A percentile compares a stretch with the other conserved stretches of the same genome.
These are phyloP conservation scores for Lachancea meyersii DNA, from an alignment of 805 yeast species.

Conservation along the genomic window DNA sequence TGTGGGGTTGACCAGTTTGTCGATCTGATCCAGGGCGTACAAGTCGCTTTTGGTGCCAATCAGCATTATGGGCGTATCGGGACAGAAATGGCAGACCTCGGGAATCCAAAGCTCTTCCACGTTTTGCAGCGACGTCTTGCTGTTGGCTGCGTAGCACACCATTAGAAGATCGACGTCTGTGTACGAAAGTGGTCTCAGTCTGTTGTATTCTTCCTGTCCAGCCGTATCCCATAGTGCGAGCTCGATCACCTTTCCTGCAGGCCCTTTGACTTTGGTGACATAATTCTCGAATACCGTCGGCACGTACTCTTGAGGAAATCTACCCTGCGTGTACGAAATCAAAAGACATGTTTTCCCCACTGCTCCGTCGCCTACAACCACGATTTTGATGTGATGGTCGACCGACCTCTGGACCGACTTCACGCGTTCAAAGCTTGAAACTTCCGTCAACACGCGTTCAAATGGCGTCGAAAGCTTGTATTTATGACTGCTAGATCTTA, in stretches of 20 bases:
- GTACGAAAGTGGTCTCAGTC: slow-evolving; percentile 71
- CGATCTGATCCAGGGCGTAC: slow-evolving; percentile 19
- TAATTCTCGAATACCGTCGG: slow-evolving; percentile 84
- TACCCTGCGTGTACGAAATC: slow-evolving; percentile 57
- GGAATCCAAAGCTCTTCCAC: slow-evolving; percentile 83
- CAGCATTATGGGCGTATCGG: slow-evolving; percentile 65
- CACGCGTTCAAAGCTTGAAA: slow-evolving; percentile 27
- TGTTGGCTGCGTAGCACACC: slow-evolving; percentile 69
- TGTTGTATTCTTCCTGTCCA: slow-evolving; percentile 80
- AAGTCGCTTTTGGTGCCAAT: slow-evolving; percentile 83
- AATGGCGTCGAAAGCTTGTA: slow-evolving; percentile 19
- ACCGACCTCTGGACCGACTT: slow-evolving; percentile 23
- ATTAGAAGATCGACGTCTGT: slow-evolving; percentile 72
- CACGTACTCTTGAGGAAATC: slow-evolving; percentile 65
- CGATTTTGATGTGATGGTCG: slow-evolving; percentile 48
- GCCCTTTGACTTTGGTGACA: slow-evolving; percentile 47
- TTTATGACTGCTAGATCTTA: background rate
- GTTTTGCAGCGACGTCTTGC: slow-evolving; percentile 57
- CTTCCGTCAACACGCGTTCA: slow-evolving; percentile 22
- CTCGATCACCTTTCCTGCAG: slow-evolving; percentile 50
- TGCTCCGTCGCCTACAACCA: slow-evolving; percentile 85
- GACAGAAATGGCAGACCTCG: slow-evolving; percentile 78
- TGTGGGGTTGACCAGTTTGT: slow-evolving; percentile 36
- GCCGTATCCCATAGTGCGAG: slow-evolving; percentile 86
- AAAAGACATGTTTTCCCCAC: slow-evolving; percentile 84